Base-by-base conservation (phyloP, 306 rosid genomes). In the Ziziphus jujuba region DNA sequence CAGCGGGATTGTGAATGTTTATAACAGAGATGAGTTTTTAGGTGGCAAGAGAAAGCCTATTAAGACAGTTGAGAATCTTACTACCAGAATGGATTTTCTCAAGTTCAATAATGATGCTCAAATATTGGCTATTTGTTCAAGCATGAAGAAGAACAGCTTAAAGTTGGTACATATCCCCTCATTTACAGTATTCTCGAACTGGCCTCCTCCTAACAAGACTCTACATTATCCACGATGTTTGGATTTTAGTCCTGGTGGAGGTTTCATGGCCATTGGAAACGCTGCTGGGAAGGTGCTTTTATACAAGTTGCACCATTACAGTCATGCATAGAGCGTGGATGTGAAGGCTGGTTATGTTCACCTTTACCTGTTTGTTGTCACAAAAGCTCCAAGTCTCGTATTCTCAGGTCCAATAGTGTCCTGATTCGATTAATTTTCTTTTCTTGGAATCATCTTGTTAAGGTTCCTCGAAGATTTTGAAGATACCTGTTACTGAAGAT, bases 201-300 rank as follows among this genome's bases (percentile, higher is more conserved):
- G 92, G 91, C 97, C 97, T 6, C 82, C 82, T 0, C 71, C 75
- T 4, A 88, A 84, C 54, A 63, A 33, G 38, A 74, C 75, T 38
- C 75, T 91, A 13, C 79, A 72, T 20, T 86, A 86, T 62, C 96
- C 97, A 9, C 84, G 86, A 9, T 77, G 89, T 56, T 69, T 84
- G 71, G 97, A 91, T 75, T 91, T 91, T 67, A 88, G 97, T 69
- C 97, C 97, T 6, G 93, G 92, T 17, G 93, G 97, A 28, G 96
- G 96, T 34, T 91, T 84, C 86, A 86, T 91, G 96, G 97, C 96
- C 11, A 68, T 84, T 44, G 96, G 96, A 73, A 90, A 83, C 21
- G 82, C 87, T 53, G 73, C 89, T 34, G 97, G 97, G 60, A 91
- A 74, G 59, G 97, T 88, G 22, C 59, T 88, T 55, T 53, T 91